phyloP scores from a whole-genome alignment of 2,329 filamentous ascomycete species.

The Epichloe uncinata region DNA sequence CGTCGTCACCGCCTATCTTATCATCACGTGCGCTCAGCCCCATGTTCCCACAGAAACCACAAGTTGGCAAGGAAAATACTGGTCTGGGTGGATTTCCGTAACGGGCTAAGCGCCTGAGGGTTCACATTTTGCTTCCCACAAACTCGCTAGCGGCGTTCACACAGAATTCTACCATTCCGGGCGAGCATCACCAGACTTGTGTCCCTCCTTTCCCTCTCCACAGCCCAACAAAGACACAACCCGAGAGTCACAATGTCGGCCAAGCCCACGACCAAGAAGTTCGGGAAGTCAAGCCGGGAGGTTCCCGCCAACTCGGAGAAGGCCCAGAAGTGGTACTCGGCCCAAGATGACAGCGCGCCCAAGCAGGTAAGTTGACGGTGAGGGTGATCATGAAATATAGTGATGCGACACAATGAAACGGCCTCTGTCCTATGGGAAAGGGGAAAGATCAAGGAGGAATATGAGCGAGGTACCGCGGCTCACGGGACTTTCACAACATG shows the following conservation, averaged over 20 bases:
- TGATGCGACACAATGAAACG: conserved; percentile 3
- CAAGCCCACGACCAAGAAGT: conserved; percentile 79
- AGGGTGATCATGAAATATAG: conserved; percentile 8
- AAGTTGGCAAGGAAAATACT: conserved; percentile 7
- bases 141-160: conserved; percentile 28
- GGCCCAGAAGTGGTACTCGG: conserved; percentile 98
- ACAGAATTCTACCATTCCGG: conserved; percentile 29
- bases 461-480: background rate
- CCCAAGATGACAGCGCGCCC: conserved; percentile 74
- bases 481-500: too few species aligned
- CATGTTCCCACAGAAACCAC: conserved; percentile 12
- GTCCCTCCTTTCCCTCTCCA: conserved; percentile 23
- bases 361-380: conserved; percentile 72
- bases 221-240: conserved; percentile 28
- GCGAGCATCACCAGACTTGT: conserved; percentile 24
- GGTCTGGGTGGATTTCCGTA: conserved; percentile 12
- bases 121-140: conserved; percentile 31
- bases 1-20: conserved; percentile 14
- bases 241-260: conserved; percentile 53
- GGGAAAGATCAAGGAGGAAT: background rate
- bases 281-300: conserved; percentile 90
- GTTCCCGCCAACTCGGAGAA: conserved; percentile 79
- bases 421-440: conserved; percentile 1
- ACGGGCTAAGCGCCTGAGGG: conserved; percentile 25
- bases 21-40: conserved; percentile 25